These are phyloP conservation scores for Paramecium sexaurelia DNA, from an alignment of 73 alveolate species.

Conservation along the genomic window DNA sequence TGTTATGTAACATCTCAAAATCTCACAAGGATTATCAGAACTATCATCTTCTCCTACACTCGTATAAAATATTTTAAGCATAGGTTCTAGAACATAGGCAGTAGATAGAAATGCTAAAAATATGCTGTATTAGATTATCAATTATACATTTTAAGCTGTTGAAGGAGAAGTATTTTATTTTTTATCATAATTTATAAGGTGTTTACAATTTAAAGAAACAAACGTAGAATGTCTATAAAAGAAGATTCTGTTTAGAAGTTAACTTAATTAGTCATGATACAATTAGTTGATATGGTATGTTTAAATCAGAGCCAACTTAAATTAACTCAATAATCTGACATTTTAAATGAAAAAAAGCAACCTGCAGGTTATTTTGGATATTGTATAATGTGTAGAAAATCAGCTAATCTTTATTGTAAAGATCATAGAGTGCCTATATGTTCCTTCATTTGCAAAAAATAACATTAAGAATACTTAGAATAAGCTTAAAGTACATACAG, in stretches of 20 bases:
- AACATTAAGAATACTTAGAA: conserved; percentile 69
- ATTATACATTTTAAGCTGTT: not conserved
- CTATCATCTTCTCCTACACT: conserved; percentile 17
- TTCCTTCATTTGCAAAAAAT: conserved; percentile 90
- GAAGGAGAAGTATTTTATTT: conserved; percentile 17
- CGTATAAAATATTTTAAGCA: not conserved
- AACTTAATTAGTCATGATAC: not conserved
- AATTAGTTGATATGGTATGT: conserved; percentile 10
- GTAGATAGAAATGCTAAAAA: conserved; percentile 28
- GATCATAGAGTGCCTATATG: conserved; percentile 93
- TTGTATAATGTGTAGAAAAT: conserved; percentile 94
- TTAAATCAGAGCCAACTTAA: not conserved
- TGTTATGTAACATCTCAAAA: not conserved
- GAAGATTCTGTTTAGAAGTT: conserved; percentile 29
- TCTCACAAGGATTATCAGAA: not conserved
- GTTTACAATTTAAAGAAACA: not conserved
- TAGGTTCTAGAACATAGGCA: not conserved
- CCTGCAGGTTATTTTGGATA: conserved; percentile 96
- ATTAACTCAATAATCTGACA: not conserved
- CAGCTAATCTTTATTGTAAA: conserved; percentile 93
- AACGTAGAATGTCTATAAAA: conserved; percentile 1
- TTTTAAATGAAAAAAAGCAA: conserved; percentile 84
- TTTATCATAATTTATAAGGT: not conserved
- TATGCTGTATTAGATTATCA: not conserved
- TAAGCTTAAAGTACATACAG: conserved; percentile 32